These are phyloP conservation scores for Kalaharituber pfeilii DNA, from an alignment of 2,329 filamentous ascomycete genomes.

Conservation along the genomic window DNA sequence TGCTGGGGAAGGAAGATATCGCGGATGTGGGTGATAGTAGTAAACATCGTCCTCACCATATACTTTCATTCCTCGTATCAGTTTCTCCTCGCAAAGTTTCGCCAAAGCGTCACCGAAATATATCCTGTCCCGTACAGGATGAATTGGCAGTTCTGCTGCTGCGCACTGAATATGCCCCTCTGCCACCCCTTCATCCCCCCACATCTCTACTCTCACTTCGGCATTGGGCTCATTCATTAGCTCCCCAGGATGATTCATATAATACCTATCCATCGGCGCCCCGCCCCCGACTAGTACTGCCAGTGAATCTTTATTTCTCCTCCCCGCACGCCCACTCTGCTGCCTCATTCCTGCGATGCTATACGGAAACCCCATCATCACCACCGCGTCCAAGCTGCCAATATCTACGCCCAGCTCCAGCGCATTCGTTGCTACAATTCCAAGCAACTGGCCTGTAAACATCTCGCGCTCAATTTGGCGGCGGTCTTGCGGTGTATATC, in stretches of 20 bases:
- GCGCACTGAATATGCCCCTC: conserved; percentile 87
- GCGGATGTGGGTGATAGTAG: conserved; percentile 77
- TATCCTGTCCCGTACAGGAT: conserved; percentile 50
- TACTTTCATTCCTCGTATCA: background rate
- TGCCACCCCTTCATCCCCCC: background rate
- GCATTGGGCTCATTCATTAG: conserved; percentile 73
- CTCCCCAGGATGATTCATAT: conserved; percentile 90
- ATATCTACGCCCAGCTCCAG: conserved; percentile 92
- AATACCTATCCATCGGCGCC: conserved; percentile 84
- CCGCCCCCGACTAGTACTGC: conserved; percentile 78
- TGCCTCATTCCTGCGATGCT: conserved; percentile 72
- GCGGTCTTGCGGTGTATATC: conserved; percentile 82
- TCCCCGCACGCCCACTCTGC: conserved; percentile 80
- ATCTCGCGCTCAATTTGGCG: conserved; percentile 82
- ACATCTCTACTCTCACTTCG: conserved; percentile 74
- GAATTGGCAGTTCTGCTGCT: conserved; percentile 83
- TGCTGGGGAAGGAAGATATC: conserved; percentile 72
- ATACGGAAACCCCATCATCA: conserved; percentile 89
- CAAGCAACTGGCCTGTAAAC: conserved; percentile 87
- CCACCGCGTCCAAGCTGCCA: conserved; percentile 77
- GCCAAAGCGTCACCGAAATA: conserved; percentile 70
- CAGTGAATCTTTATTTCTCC: conserved; percentile 82
- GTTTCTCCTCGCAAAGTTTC: conserved; percentile 41
- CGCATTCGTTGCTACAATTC: conserved; percentile 84
- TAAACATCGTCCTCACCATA: conserved; percentile 49